Conservation (phyloP, 1,284 basidiomycete genomes). For the Sparassis latifolia region DNA sequence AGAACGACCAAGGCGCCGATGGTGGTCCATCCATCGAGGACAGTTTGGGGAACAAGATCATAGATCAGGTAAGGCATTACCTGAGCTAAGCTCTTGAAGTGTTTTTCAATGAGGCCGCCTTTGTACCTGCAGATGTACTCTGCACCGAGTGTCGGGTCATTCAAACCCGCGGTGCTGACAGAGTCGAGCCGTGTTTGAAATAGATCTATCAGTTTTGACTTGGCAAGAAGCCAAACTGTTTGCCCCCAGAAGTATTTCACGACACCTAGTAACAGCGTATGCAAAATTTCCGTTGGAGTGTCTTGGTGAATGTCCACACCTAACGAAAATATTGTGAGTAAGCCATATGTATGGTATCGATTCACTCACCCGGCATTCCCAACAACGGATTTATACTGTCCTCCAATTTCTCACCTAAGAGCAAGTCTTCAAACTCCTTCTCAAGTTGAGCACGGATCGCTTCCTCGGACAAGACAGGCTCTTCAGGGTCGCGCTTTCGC, state of each 20-base stretch:
- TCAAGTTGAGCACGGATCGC: not conserved
- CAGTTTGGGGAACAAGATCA: slow-evolving; percentile 15
- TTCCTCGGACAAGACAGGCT: not conserved
- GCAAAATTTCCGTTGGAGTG: slow-evolving; percentile 27
- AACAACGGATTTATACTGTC: not conserved
- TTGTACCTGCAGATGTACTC: slow-evolving; percentile 23
- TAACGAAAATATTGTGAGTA: slow-evolving; percentile 2
- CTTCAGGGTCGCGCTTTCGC: no score
- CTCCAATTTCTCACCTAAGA: not conserved
- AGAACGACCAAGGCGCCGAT: slow-evolving; percentile 21
- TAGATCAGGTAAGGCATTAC: slow-evolving; percentile 21
- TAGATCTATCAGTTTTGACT: slow-evolving; percentile 7
- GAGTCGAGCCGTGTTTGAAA: slow-evolving; percentile 18
- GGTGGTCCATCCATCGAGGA: slow-evolving; percentile 17
- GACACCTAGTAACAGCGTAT: slow-evolving; percentile 27
- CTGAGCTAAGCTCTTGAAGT: slow-evolving; percentile 26
- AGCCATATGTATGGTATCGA: no score
- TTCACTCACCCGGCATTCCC: not conserved
- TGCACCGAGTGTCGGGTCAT: slow-evolving; percentile 9
- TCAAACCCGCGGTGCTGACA: slow-evolving; percentile 7
- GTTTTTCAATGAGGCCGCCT: slow-evolving; percentile 24
- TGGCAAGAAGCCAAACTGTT: slow-evolving; percentile 15
- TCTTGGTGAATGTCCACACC: slow-evolving; percentile 20
- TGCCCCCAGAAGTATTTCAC: slow-evolving; percentile 32
- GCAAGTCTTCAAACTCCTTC: not conserved